A percentile compares a stretch with the other conserved stretches of the same genome.
Conservation (phyloP, 163 green algal genomes). For the Chlorella variabilis region DNA sequence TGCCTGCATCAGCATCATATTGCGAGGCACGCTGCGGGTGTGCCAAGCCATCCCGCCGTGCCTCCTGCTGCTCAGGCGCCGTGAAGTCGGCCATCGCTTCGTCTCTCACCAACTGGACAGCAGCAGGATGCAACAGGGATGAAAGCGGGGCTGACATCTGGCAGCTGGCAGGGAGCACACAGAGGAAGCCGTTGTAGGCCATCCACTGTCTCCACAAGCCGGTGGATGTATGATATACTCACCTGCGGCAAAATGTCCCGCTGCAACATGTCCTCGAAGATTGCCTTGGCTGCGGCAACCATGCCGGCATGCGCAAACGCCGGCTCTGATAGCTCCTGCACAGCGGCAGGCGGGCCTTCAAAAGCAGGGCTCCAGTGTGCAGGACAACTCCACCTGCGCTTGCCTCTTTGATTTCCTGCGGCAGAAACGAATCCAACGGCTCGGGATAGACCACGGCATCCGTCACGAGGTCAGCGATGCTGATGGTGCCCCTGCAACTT, state of each 20-base stretch:
- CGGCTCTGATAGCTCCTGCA: conserved; percentile 27
- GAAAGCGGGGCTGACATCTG: background rate
- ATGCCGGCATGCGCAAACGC: conserved; percentile 59
- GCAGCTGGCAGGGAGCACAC: too few species aligned
- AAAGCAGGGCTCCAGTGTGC: background rate
- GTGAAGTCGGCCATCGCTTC: conserved; percentile 17
- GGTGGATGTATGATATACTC: too few species aligned
- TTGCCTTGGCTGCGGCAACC: conserved; percentile 47
- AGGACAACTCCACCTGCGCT: background rate
- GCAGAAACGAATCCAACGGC: conserved; percentile 52
- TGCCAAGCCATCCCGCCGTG: background rate
- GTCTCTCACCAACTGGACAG: conserved; percentile 9
- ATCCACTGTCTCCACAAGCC: too few species aligned
- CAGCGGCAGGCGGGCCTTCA: background rate
- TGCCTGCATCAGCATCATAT: conserved; percentile 16
- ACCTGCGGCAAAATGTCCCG: conserved; percentile 51
- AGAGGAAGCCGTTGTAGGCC: too few species aligned
- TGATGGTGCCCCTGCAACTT: conserved; percentile 39
- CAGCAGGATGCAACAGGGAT: background rate
- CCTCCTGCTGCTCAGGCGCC: conserved; percentile 5
- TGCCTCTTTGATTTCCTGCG: conserved; percentile 30
- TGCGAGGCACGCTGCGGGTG: background rate
- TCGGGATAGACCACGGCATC: conserved; percentile 51
- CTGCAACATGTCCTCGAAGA: conserved; percentile 59
- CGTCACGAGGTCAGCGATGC: conserved; percentile 51